phyloP scores from a whole-genome alignment of 192 early-diverging fungal species.

The Entomortierella lignicola region DNA sequence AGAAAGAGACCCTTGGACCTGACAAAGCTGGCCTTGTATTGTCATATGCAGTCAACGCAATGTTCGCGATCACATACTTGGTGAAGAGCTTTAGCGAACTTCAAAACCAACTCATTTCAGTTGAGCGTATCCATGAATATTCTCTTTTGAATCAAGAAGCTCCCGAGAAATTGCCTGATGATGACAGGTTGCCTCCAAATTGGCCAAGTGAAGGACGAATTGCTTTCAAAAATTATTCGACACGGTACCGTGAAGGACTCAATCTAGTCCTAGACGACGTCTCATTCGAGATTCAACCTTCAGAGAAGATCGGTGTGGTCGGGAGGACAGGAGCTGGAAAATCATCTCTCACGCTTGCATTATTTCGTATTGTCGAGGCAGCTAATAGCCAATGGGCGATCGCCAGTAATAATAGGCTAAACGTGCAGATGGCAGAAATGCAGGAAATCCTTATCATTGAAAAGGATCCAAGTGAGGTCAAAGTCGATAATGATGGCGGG shows the following conservation, averaged over 20 bases:
- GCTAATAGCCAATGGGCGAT: constrained; percentile 44
- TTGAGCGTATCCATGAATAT: constrained; percentile 76
- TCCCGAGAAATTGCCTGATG: constrained; percentile 61
- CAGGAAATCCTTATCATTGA: too few relatives aligned
- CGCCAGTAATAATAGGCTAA: constrained; percentile 16
- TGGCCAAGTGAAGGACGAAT: constrained; percentile 73
- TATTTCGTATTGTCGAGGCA: constrained; percentile 63
- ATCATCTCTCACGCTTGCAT: constrained; percentile 60
- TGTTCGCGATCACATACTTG: constrained; percentile 85
- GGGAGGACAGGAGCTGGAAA: constrained; percentile 65
- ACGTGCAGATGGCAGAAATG: not conserved
- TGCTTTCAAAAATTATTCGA: constrained; percentile 78
- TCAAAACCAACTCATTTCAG: constrained; percentile 65
- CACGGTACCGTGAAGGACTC: constrained; percentile 83
- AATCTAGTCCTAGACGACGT: constrained; percentile 82
- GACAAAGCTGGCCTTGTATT: constrained; percentile 75
- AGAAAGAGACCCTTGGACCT: constrained; percentile 64
- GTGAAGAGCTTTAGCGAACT: constrained; percentile 86
- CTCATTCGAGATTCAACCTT: constrained; percentile 50
- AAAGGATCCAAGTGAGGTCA: too few relatives aligned
- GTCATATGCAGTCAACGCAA: constrained; percentile 77
- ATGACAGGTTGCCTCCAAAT: constrained; percentile 56
- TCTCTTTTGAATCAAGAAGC: constrained; percentile 82
- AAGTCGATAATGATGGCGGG: constrained; percentile 61
- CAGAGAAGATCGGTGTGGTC: constrained; percentile 83